These are phyloP conservation scores for Backusella tuberculispora DNA, from an alignment of 192 early-diverging fungal species.

Conservation along the genomic window DNA sequence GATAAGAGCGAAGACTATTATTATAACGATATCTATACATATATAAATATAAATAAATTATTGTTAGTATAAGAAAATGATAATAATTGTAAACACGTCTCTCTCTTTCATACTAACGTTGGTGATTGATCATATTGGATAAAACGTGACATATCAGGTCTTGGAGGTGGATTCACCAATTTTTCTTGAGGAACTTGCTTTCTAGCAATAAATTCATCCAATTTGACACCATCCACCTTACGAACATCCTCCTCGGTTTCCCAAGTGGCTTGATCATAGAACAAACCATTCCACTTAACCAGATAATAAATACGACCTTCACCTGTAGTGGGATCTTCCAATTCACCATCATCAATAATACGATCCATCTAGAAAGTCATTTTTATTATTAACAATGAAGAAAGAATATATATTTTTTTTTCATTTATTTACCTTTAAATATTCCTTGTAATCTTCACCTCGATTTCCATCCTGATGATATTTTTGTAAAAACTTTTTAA, in stretches of 20 bases:
- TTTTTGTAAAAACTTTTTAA: slow-evolving; percentile 78
- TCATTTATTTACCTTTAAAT: slow-evolving; percentile 52
- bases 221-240: slow-evolving; percentile 56
- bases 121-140: slow-evolving; percentile 67
- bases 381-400: not conserved
- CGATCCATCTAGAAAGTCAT: slow-evolving; percentile 65
- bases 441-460: slow-evolving; percentile 68
- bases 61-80: not conserved
- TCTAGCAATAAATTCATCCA: slow-evolving; percentile 68
- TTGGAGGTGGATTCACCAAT: slow-evolving; percentile 42
- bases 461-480: slow-evolving; percentile 54
- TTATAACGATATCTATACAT: slow-evolving; percentile 70
- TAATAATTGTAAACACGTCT: not conserved
- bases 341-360: slow-evolving; percentile 83
- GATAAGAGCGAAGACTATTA: slow-evolving; percentile 73
- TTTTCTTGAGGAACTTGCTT: slow-evolving; percentile 62
- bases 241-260: slow-evolving; percentile 58
- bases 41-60: too few relatives aligned
- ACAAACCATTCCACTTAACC: slow-evolving; percentile 74
- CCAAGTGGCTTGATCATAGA: slow-evolving; percentile 80
- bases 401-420: not conserved
- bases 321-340: slow-evolving; percentile 50
- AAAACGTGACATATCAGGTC: slow-evolving; percentile 54
- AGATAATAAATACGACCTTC: slow-evolving; percentile 66
- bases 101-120: slow-evolving; percentile 19